These are phyloP conservation scores for Colletotrichum sp. DNA, from an alignment of 2,329 filamentous ascomycete species.

Conservation along the genomic window DNA sequence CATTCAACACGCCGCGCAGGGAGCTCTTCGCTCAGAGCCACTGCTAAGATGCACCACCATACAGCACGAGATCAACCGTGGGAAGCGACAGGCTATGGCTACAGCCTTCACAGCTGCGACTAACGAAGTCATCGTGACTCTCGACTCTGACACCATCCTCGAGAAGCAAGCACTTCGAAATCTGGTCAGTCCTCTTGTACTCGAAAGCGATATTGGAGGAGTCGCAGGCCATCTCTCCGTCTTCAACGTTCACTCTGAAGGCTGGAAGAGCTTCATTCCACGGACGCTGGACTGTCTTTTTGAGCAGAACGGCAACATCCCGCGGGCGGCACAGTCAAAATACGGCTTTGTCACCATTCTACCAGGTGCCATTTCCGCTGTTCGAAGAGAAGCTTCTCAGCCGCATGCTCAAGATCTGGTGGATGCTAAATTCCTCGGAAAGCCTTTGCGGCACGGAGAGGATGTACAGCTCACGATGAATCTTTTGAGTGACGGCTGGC, in stretches of 20 bases:
- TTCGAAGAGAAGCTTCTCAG: background rate
- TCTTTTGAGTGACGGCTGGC: background rate
- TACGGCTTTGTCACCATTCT: background rate
- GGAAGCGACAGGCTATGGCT: background rate
- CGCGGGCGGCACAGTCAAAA: background rate
- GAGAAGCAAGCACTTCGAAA: background rate
- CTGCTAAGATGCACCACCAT: background rate
- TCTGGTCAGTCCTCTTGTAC: background rate
- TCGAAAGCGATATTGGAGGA: background rate
- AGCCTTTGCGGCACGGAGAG: background rate
- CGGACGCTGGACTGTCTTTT: background rate
- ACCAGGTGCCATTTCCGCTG: background rate
- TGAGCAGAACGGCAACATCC: conserved; percentile 5
- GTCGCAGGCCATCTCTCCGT: background rate
- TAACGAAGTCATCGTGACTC: background rate
- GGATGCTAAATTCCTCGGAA: background rate
- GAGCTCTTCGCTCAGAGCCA: background rate
- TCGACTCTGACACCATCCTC: background rate
- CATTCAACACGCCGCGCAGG: background rate
- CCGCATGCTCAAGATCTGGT: background rate
- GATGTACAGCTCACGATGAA: conserved; percentile 1
- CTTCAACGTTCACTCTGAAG: background rate
- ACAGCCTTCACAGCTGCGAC: background rate
- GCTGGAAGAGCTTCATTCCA: background rate
- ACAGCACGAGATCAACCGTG: background rate